These are phyloP conservation scores for Ligustrum vulgare DNA, from an alignment of 257 asterid genomes.

Conservation along the genomic window DNA sequence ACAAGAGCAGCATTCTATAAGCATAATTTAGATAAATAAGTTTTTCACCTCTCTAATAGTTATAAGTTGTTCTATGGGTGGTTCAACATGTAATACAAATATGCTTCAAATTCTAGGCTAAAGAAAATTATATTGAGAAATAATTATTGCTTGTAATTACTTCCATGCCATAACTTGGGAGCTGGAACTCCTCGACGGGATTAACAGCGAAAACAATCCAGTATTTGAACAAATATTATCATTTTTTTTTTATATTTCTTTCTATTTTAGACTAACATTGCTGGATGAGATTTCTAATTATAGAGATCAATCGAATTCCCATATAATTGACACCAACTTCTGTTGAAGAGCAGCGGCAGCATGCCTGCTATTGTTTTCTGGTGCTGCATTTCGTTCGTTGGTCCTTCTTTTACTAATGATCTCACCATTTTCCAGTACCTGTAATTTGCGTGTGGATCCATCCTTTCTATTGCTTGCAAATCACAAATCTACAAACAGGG, in stretches of 20 bases:
- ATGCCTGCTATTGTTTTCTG: not conserved
- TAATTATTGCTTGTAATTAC: not conserved
- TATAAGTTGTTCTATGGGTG: not conserved
- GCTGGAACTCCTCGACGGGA: not conserved
- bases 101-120: not conserved
- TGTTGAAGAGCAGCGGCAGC: not conserved
- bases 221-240: not conserved
- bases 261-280: not conserved
- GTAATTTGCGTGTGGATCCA: too few relatives aligned
- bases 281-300: not conserved
- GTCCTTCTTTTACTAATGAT: too few relatives aligned
- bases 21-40: constrained; percentile 5
- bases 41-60: constrained; percentile 25
- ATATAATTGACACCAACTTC: not conserved
- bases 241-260: not conserved
- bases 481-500: constrained; percentile 69
- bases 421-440: too few relatives aligned
- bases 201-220: not conserved
- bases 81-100: not conserved
- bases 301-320: not conserved
- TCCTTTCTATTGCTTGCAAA: constrained; percentile 1
- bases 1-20: not conserved
- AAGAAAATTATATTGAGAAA: not conserved
- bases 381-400: not conserved
- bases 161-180: not conserved